Evolutionary conservation across 441 rosid species (phyloP).

Genomic region (Melastoma candidum): DNA sequence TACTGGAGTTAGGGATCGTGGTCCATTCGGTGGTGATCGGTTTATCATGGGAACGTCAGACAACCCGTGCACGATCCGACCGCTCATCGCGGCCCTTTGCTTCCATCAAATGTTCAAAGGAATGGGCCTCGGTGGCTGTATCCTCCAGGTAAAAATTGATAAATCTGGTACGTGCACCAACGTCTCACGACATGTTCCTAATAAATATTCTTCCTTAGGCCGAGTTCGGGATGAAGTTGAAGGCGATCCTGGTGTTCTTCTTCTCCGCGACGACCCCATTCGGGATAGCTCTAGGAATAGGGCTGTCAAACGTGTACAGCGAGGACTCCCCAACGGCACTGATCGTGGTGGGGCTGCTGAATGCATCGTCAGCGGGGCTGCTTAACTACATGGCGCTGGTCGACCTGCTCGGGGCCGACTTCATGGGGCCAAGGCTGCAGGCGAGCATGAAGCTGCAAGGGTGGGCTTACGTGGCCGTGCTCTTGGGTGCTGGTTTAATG

Average conservation of each 20-base stretch:
- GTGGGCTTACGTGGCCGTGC: conserved; percentile 26
- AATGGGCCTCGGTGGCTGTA: conserved; percentile 72
- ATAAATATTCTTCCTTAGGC: conserved; percentile 15
- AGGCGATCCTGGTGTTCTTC: conserved; percentile 31
- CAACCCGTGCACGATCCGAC: conserved; percentile 40
- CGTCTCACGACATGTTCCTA: neutral
- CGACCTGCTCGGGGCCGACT: conserved; percentile 36
- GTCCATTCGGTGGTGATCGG: conserved; percentile 49
- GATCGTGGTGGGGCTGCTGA: conserved; percentile 35
- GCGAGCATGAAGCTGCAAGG: conserved; percentile 34
- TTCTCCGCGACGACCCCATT: conserved; percentile 39
- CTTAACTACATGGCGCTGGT: conserved; percentile 53
- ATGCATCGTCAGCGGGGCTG: conserved; percentile 38
- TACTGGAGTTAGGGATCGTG: conserved; percentile 40
- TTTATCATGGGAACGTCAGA: conserved; percentile 41
- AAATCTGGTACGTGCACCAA: neutral
- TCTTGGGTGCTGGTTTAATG: conserved; percentile 48
- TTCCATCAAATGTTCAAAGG: conserved; percentile 81
- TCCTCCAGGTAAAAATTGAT: conserved; percentile 33
- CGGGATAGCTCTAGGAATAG: conserved; percentile 36
- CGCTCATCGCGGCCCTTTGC: conserved; percentile 66
- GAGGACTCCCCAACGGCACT: conserved; percentile 37
- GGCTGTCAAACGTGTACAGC: conserved; percentile 20
- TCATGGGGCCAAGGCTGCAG: conserved; percentile 37
- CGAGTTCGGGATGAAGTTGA: conserved; percentile 22